Conservation (phyloP, 352 stramenopile species). For the Lagenidium giganteum region DNA sequence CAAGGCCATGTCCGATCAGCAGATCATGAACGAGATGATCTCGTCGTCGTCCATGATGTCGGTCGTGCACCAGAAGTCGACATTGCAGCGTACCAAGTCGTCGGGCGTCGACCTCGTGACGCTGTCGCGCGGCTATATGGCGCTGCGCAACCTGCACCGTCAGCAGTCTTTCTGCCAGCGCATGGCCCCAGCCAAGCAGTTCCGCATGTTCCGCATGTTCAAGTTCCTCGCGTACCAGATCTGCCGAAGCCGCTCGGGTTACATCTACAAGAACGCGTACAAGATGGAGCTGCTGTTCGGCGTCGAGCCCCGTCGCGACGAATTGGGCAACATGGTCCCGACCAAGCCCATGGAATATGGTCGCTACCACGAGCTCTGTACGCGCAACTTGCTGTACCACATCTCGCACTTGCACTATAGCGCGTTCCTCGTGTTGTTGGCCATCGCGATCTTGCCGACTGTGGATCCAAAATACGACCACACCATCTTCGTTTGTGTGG, state of each 20-base stretch:
- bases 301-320: conserved; percentile 16
- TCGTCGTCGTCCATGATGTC: conserved; percentile 1
- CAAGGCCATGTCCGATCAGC: conserved; percentile 14
- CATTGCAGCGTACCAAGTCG: conserved; percentile 14
- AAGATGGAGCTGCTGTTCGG: conserved; percentile 71
- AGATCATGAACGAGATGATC: conserved; percentile 17
- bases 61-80: conserved; percentile 14
- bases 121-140: conserved; percentile 48
- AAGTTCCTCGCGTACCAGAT: conserved; percentile 77
- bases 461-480: conserved; percentile 43
- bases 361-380: conserved; percentile 64
- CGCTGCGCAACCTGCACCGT: conserved; percentile 56
- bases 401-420: conserved; percentile 63
- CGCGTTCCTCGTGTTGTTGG: conserved; percentile 55
- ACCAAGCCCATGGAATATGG: conserved; percentile 64
- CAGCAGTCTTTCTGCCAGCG: conserved; percentile 64
- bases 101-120: conserved; percentile 33
- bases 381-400: conserved; percentile 63
- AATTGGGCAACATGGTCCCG: conserved; percentile 12
- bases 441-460: conserved; percentile 46
- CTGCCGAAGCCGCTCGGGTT: conserved; percentile 62
- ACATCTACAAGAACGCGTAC: conserved; percentile 74
- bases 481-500: conserved; percentile 58
- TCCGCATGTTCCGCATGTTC: no score
- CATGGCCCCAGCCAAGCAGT: no score